Evolutionary conservation across 176 grass and related monocot genomes (phyloP), one percentile per base, ranked within the genome.

Genomic region (Echinochloa phyllopogon): DNA sequence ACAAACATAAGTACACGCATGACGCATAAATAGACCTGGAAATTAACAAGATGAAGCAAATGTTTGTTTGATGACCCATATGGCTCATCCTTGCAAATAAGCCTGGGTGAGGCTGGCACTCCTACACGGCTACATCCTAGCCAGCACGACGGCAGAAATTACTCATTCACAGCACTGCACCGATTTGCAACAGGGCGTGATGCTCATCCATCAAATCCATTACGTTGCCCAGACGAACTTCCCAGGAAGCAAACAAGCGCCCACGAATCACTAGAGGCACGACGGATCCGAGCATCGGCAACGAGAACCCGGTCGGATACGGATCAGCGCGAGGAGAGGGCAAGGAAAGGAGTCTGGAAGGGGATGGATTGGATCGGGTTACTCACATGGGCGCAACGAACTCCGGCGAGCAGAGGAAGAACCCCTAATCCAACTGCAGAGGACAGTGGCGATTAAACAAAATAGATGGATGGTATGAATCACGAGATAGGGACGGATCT

Each of bases 301-400:
- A 48, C 12, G 72, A 50, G 24, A 87, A 49, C 41, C 65, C 39
- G 53, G 12, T 45, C 23, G 42, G 25, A 13, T 12, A 49, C 14
- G 40, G 42, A 87, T 88, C 33, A 36, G 45, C 10, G 4, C 25
- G 24, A 17, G 8, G 10, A 36, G 16, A 52, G 10, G 13, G 29
- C 0, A 3, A 89, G 5, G 79, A 87, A 59, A 2, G 25, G 24
- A 27, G 10, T 8, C 6, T 16, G 23, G 6, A 29, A 18, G 20
- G 16, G 16, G 0, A 71, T 18, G 51, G 55, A 78, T 60, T 39
- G 18, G 69, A 81, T 81, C 77, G 63, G 82, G 53, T 61, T 27
- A 89, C 87, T 85, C 77, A 89, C 87, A 89, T 89, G 83, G 44
- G 42, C 11, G 60, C 50, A 17, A 61, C 69, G 87, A 63, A 59